These are phyloP conservation scores for Boletellus ananas DNA, from an alignment of 768 basidiomycete species.

Conservation along the genomic window DNA sequence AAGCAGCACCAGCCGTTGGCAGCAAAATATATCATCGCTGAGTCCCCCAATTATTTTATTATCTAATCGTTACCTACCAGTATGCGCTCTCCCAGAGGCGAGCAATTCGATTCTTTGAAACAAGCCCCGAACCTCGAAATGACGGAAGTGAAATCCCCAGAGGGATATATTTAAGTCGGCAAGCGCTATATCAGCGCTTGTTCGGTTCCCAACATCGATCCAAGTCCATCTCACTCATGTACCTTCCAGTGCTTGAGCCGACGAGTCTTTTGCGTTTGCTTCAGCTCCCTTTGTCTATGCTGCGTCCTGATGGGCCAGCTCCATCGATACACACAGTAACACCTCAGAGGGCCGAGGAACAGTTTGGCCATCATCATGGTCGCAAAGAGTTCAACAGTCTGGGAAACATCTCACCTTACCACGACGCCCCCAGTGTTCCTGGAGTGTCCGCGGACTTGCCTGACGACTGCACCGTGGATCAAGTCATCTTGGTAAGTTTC, in stretches of 20 bases:
- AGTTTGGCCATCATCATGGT: neutral
- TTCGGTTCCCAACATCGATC: neutral
- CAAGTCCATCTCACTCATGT: slow-evolving; percentile 5
- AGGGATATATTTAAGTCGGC: neutral
- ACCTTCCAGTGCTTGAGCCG: slow-evolving; percentile 10
- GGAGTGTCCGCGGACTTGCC: slow-evolving; percentile 32
- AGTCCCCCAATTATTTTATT: no score
- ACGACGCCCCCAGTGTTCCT: slow-evolving; percentile 25
- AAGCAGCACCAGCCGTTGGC: no score
- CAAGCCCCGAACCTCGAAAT: neutral
- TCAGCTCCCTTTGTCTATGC: slow-evolving; percentile 8
- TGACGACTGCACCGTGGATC: slow-evolving; percentile 39
- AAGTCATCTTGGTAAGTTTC: slow-evolving; percentile 37
- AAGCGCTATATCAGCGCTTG: no score
- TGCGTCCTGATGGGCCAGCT: neutral
- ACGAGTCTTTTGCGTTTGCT: slow-evolving; percentile 12
- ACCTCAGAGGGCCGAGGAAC: neutral
- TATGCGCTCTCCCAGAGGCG: neutral
- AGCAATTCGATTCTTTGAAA: neutral
- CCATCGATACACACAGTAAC: no score
- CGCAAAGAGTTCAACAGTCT: slow-evolving; percentile 15
- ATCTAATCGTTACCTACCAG: no score
- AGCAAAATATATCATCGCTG: no score
- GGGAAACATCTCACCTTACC: slow-evolving; percentile 38
- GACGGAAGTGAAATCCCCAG: neutral